Evolutionary conservation across 2,329 filamentous ascomycete species (phyloP), one percentile per base, ranked within the genome.

Genomic region (Sphaceloma murrayae): DNA sequence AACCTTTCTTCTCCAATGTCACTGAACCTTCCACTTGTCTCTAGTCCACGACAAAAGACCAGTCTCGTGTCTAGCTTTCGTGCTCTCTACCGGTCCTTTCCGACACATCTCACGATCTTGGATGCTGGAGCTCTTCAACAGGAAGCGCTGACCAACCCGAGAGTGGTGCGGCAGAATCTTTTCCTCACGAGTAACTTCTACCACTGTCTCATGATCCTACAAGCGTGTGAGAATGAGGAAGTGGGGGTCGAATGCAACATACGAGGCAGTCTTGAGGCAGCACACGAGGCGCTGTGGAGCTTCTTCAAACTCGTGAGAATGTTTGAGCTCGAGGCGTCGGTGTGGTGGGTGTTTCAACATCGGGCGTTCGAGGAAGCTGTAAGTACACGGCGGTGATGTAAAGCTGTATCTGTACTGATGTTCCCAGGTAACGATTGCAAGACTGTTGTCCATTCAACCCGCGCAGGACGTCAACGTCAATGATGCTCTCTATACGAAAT

Each of bases 271-370:
- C 65, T 88, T 9, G 82, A 87, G 59, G 81, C 82, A 0, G 83
- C 83, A 0, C 78, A 85, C 53, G 80, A 83, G 56, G 83, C 83
- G 3, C 75, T 89, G 34, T 73, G 71, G 33, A 69, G 81, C 1
- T 89, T 87, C 58, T 87, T 88, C 59, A 69, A 86, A 46, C 69
- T 87, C 5, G 84, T 79, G 62, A 68, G 67, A 27, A 64, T 85
- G 9, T 78, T 87, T 49, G 76, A 80, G 52, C 67, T 68, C 11
- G 84, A 89, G 64, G 81, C 82, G 1, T 73, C 78, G 10, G 82
- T 87, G 1, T 88, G 83, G 83, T 89, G 83, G 83, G 82, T 85
- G 1, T 85, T 87, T 52, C 84, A 86, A 58, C 84, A 88, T 57
- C 69, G 84, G 1, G 83, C 83, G 0, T 88, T 88, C 56, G 69